Evolutionary conservation across 441 rosid genomes (phyloP), one percentile per base, ranked within the genome.

Genomic region (Daphne laureola): DNA sequence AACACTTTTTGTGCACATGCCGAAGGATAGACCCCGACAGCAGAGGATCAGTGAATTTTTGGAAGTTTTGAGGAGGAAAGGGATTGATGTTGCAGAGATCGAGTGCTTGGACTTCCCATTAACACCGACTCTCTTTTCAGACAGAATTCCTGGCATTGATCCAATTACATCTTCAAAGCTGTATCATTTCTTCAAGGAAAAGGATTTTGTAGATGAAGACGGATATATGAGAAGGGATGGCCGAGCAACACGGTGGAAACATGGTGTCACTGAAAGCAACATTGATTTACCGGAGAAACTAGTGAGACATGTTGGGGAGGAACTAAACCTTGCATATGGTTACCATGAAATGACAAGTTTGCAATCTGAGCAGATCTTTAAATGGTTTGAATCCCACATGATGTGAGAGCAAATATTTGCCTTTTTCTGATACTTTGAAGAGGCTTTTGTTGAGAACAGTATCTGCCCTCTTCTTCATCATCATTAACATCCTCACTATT

Each of bases 1-100:
- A 3, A 84, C 94, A 4, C 86, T 92, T 42, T 92, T 89, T 35
- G 88, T 92, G 53, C 97, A 92, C 60, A 86, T 92, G 98, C 92
- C 98, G 12, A 84, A 83, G 74, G 97, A 86, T 59, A 57, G 63
- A 27, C 14, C 27, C 1, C 83, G 95, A 62, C 86, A 76, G 64
- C 87, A 58, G 12, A 89, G 77, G 78, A 83, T 92, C 55, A 67
- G 71, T 62, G 80, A 78, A 62, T 78, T 68, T 51, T 41, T 81
- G 43, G 67, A 72, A 59, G 65, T 67, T 63, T 53, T 92, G 36
- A 86, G 73, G 70, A 69, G 53, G 26, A 79, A 78, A 73, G 88
- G 92, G 41, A 55, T 86, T 48, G 87, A 84, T 62, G 98, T 79
- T 64, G 83, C 79, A 0, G 89, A 84, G 77, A 61, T 86, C 31